These are phyloP conservation scores for Gentiana straminea DNA, from an alignment of 257 asterid species.

Conservation along the genomic window DNA sequence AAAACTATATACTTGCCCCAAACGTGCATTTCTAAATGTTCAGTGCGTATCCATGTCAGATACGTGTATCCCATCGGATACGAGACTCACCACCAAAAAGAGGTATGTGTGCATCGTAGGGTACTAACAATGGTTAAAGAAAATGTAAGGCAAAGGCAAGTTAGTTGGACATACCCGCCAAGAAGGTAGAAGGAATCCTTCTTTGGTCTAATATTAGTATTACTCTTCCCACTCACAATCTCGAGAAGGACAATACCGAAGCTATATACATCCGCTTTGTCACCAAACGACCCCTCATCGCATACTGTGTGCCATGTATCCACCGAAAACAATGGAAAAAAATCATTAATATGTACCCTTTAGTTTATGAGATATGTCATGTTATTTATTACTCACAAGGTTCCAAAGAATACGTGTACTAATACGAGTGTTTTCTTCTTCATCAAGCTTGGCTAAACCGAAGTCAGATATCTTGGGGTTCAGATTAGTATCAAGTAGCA, in stretches of 20 bases:
- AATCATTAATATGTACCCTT: too few species aligned
- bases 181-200: slow-evolving; percentile 65
- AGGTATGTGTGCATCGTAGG: too few species aligned
- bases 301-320: slow-evolving; percentile 84
- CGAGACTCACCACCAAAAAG: too few species aligned
- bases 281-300: slow-evolving; percentile 61
- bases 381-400: slow-evolving; percentile 14
- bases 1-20: too few species aligned
- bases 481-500: slow-evolving; percentile 23
- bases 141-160: too few species aligned
- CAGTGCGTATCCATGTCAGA: too few species aligned
- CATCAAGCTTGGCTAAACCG: slow-evolving; percentile 27
- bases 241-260: slow-evolving; percentile 59
- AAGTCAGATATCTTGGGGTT: slow-evolving; percentile 28
- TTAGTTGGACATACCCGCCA: slow-evolving; percentile 44
- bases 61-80: too few species aligned
- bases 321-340: slow-evolving; percentile 22
- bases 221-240: slow-evolving; percentile 60
- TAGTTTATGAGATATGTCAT: too few species aligned
- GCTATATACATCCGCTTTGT: slow-evolving; percentile 77
- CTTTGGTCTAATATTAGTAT: slow-evolving; percentile 45
- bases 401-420: slow-evolving; percentile 28
- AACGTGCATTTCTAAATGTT: too few species aligned
- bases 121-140: too few species aligned
- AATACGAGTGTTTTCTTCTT: slow-evolving; percentile 22